phyloP scores from a whole-genome alignment of 2,329 filamentous ascomycete species.

The Bisporella sp. region DNA sequence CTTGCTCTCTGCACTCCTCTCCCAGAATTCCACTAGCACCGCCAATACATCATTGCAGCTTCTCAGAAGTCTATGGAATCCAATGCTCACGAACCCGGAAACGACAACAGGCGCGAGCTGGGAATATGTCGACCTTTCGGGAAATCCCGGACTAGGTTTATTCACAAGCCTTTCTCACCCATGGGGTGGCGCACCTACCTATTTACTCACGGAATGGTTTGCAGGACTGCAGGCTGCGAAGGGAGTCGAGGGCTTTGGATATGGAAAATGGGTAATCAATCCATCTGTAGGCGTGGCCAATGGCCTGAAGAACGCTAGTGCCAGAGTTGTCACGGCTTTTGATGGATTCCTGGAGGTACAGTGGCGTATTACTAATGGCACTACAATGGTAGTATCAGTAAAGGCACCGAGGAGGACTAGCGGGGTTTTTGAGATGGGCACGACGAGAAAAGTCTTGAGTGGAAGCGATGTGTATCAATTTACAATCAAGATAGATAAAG shows the following conservation, averaged over 20 bases:
- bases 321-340: slow-evolving; percentile 2
- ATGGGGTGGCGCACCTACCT: slow-evolving; percentile 39
- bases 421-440: slow-evolving; percentile 1
- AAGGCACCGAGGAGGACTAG: neutral
- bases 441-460: neutral
- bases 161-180: slow-evolving; percentile 38
- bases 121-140: slow-evolving; percentile 36
- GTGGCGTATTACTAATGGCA: neutral
- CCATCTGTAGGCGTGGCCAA: slow-evolving; percentile 21
- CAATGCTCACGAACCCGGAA: slow-evolving; percentile 32
- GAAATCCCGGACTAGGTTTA: slow-evolving; percentile 32
- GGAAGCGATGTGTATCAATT: neutral
- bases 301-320: slow-evolving; percentile 20
- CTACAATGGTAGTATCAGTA: neutral
- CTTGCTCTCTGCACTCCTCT: slow-evolving; percentile 32
- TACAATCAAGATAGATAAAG: neutral
- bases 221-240: slow-evolving; percentile 20
- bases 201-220: slow-evolving; percentile 33
- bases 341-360: neutral
- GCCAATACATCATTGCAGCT: slow-evolving; percentile 20
- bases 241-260: neutral
- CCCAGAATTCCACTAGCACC: slow-evolving; percentile 19
- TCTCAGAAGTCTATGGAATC: slow-evolving; percentile 33
- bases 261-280: neutral
- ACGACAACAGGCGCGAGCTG: slow-evolving; percentile 35